These are phyloP conservation scores for Amaranthus cruentus DNA, from an alignment of 148 eudicot species.

Conservation along the genomic window DNA sequence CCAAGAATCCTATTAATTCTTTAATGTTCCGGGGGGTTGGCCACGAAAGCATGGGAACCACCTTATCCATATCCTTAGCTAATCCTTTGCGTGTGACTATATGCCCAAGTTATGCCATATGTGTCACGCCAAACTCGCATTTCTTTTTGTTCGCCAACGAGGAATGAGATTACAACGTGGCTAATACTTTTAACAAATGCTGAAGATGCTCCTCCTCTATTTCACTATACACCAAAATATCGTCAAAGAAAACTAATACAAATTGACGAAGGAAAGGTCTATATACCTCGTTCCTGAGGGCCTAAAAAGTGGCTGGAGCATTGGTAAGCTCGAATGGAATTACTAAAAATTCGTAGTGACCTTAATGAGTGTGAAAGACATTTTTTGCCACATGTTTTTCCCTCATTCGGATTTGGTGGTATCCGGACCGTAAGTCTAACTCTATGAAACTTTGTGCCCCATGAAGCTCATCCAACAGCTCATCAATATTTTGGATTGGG, in stretches of 20 bases:
- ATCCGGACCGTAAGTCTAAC: too few relatives aligned
- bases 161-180: background rate
- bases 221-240: background rate
- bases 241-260: background rate
- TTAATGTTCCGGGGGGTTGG: background rate
- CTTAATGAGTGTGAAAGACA: too few relatives aligned
- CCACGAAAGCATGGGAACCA: background rate
- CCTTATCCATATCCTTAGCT: background rate
- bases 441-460: too few relatives aligned
- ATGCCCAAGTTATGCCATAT: background rate
- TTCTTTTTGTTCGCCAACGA: background rate
- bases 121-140: too few relatives aligned
- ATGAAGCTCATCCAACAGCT: too few relatives aligned
- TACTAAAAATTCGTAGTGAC: too few relatives aligned
- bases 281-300: too few relatives aligned
- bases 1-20: background rate
- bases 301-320: too few relatives aligned
- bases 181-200: background rate
- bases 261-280: background rate
- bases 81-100: background rate
- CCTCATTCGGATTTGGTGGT: too few relatives aligned
- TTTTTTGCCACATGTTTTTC: too few relatives aligned
- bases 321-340: too few relatives aligned
- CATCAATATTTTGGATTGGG: too few relatives aligned
- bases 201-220: background rate